Percentiles rank a stretch among this genome's conserved stretches.
These are phyloP conservation scores for Pythium volutum DNA, from an alignment of 352 stramenopile genomes.

Conservation along the genomic window DNA sequence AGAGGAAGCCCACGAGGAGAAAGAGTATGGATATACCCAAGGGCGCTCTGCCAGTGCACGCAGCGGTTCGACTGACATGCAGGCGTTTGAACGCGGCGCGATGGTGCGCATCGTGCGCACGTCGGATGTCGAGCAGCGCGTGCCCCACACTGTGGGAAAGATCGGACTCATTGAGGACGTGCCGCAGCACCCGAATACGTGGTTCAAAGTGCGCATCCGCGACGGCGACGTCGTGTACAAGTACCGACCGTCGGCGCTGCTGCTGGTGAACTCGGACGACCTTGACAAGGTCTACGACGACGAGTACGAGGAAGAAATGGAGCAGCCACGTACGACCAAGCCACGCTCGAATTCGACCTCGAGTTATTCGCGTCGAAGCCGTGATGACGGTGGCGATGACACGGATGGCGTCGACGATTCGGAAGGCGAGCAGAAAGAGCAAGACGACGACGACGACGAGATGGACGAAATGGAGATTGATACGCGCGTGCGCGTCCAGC, in stretches of 20 bases:
- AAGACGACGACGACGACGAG: constrained; percentile 35
- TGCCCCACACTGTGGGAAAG: constrained; percentile 79
- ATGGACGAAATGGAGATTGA: constrained; percentile 44
- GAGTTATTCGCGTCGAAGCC: constrained; percentile 3
- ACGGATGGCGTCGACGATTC: constrained; percentile 28
- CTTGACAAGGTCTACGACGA: constrained; percentile 24
- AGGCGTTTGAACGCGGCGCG: constrained; percentile 52
- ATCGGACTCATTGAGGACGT: constrained; percentile 79
- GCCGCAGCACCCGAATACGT: constrained; percentile 82
- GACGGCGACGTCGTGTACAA: constrained; percentile 88
- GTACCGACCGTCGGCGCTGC: constrained; percentile 74
- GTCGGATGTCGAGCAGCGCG: constrained; percentile 77
- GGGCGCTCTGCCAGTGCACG: neutral
- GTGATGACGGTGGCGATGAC: constrained; percentile 29
- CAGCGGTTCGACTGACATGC: constrained; percentile 36
- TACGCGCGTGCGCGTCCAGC: constrained; percentile 53
- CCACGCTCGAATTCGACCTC: constrained; percentile 2
- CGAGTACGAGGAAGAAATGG: constrained; percentile 21
- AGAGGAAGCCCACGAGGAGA: constrained; percentile 2
- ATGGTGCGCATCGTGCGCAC: constrained; percentile 72
- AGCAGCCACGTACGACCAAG: neutral
- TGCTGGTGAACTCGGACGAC: constrained; percentile 35
- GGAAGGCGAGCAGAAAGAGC: constrained; percentile 48
- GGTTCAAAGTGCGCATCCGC: constrained; percentile 81
- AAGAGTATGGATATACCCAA: neutral